phyloP scores from a whole-genome alignment of 495 filamentous ascomycete species.

The Aspergillus haitiensis region DNA sequence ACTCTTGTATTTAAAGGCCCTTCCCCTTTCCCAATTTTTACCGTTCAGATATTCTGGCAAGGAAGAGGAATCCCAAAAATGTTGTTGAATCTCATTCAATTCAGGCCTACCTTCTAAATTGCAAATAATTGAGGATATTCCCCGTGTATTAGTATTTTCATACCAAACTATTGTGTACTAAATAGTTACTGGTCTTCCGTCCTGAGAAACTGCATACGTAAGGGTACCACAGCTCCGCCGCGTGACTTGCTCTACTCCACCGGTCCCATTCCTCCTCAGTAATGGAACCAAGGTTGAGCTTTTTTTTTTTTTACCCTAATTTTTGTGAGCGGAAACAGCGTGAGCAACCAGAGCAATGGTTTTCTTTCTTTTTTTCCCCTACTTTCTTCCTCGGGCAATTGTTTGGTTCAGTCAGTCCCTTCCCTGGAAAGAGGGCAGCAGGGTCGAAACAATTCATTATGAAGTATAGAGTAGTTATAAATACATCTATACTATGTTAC shows the following conservation, averaged over 20 bases:
- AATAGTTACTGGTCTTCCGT: neutral
- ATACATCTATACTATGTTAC: too few species aligned
- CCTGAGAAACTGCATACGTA: neutral
- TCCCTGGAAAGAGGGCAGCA: too few species aligned
- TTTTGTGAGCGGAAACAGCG: neutral
- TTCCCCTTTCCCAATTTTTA: neutral
- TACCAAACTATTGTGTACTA: slow-evolving; percentile 2
- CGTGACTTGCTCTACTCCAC: slow-evolving; percentile 24
- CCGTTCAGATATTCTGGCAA: too few species aligned
- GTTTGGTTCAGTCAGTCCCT: too few species aligned
- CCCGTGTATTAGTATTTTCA: neutral
- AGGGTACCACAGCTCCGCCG: slow-evolving; percentile 21
- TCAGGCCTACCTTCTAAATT: neutral
- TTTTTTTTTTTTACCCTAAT: slow-evolving; percentile 4
- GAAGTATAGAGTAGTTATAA: too few species aligned
- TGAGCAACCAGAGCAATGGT: neutral
- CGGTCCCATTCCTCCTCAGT: slow-evolving; percentile 16
- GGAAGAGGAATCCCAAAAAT: neutral
- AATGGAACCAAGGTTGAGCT: neutral
- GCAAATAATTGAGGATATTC: neutral
- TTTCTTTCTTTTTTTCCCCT: neutral
- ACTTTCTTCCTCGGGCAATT: too few species aligned
- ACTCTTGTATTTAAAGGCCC: neutral
- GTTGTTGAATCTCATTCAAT: neutral
- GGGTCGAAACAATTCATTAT: too few species aligned